A percentile compares a stretch with the other conserved stretches of the same genome.
phyloP scores from a whole-genome alignment of 371 early-diverging fungal species.

The Circinella minor region DNA sequence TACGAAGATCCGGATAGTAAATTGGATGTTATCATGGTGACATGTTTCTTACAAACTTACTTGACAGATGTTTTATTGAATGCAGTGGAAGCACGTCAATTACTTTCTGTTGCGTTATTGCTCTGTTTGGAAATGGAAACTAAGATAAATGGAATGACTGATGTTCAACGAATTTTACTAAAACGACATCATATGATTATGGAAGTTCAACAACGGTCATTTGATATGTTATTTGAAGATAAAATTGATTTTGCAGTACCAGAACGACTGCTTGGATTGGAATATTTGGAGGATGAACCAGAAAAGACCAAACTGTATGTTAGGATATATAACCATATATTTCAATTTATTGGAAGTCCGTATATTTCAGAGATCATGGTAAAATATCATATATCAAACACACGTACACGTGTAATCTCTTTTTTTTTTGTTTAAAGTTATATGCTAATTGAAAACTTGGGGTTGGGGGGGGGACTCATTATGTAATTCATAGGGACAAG shows the following conservation, averaged over 20 bases:
- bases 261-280: not conserved
- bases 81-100: not conserved
- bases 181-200: not conserved
- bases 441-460: not conserved
- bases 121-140: not conserved
- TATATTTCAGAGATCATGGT: conserved; percentile 2
- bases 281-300: not conserved
- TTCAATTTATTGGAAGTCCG: not conserved
- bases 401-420: too few species aligned
- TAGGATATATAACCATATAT: not conserved
- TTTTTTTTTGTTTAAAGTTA: too few species aligned
- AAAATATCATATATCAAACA: not conserved
- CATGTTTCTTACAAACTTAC: not conserved
- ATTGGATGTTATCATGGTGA: not conserved
- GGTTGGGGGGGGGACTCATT: too few species aligned
- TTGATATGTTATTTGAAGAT: not conserved
- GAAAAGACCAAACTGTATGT: not conserved
- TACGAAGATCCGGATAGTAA: not conserved
- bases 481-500: not conserved
- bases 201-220: not conserved
- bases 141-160: not conserved
- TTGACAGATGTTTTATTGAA: not conserved
- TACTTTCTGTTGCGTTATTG: not conserved
- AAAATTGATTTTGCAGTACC: conserved; percentile 3
- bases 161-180: not conserved